Evolutionary conservation across 2,329 filamentous ascomycete genomes (phyloP).

Genomic region (Paecilomyces formosus): DNA sequence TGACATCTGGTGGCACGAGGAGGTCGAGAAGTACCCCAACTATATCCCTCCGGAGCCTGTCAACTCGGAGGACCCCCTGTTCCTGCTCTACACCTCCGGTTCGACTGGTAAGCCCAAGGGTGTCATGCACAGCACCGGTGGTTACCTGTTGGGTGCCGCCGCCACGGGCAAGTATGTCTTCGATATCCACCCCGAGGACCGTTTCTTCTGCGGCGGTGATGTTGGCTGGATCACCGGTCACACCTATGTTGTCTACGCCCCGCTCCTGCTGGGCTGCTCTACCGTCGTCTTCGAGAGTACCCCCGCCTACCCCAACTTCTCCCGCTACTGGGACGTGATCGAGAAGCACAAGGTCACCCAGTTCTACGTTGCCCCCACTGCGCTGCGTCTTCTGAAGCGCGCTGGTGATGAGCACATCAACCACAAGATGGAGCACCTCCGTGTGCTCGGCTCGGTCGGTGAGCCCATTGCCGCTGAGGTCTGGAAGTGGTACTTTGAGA

Average conservation of each 20-base stretch:
- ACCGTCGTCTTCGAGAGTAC: slow-evolving; percentile 98
- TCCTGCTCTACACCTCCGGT: slow-evolving; percentile 95
- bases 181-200: slow-evolving; percentile 89
- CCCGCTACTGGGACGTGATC: slow-evolving; percentile 97
- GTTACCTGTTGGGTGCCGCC: slow-evolving; percentile 89
- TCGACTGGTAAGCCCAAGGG: slow-evolving; percentile 99
- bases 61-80: slow-evolving; percentile 91
- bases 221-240: slow-evolving; percentile 99
- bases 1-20: slow-evolving; percentile 98
- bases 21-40: slow-evolving; percentile 90
- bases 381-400: slow-evolving; percentile 85
- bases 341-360: slow-evolving; percentile 92
- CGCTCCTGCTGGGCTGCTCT: slow-evolving; percentile 81
- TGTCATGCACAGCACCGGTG: slow-evolving; percentile 93
- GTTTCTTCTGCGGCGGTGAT: slow-evolving; percentile 96
- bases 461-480: slow-evolving; percentile 97
- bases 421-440: slow-evolving; percentile 78
- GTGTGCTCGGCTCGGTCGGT: slow-evolving; percentile 88
- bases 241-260: slow-evolving; percentile 96
- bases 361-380: slow-evolving; percentile 96
- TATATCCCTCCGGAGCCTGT: slow-evolving; percentile 86
- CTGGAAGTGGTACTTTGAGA: slow-evolving; percentile 99
- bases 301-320: slow-evolving; percentile 95
- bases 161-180: slow-evolving; percentile 98
- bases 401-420: slow-evolving; percentile 90